Conservation (phyloP, 2,329 filamentous ascomycete species). For the Penicillium nordicum region DNA sequence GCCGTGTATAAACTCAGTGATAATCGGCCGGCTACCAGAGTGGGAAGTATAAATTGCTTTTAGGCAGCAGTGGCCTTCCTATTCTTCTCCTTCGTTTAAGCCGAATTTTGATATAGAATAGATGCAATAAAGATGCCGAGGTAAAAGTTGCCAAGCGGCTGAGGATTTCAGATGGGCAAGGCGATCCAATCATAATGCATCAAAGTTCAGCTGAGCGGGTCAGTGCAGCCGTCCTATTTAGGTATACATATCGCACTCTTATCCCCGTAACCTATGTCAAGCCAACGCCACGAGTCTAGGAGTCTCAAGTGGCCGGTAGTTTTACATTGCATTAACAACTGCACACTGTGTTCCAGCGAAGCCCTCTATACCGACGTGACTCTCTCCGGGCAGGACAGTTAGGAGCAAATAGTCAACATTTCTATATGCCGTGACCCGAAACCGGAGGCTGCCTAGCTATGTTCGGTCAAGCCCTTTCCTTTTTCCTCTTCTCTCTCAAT, state of each 20-base stretch:
- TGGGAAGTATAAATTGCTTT: not conserved
- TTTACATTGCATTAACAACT: too few relatives aligned
- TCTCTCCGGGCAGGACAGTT: too few relatives aligned
- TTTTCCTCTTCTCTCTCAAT: not conserved
- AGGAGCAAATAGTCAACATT: too few relatives aligned
- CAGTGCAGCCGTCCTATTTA: not conserved
- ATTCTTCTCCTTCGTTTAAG: not conserved
- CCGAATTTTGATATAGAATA: not conserved
- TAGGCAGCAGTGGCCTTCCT: not conserved
- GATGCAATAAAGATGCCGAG: not conserved
- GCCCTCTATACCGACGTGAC: too few relatives aligned
- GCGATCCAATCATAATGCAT: not conserved
- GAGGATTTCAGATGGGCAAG: not conserved
- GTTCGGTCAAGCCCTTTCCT: too few relatives aligned
- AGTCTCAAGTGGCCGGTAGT: too few relatives aligned
- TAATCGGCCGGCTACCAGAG: not conserved
- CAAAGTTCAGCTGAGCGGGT: not conserved
- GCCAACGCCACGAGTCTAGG: too few relatives aligned
- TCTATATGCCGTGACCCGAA: too few relatives aligned
- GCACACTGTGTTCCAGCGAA: too few relatives aligned
- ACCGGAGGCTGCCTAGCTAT: too few relatives aligned
- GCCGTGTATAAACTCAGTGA: not conserved
- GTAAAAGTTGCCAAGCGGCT: not conserved
- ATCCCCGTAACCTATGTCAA: not conserved
- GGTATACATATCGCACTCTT: not conserved